phyloP scores from a whole-genome alignment of 495 filamentous ascomycete genomes.

The Neurospora cerealis region DNA sequence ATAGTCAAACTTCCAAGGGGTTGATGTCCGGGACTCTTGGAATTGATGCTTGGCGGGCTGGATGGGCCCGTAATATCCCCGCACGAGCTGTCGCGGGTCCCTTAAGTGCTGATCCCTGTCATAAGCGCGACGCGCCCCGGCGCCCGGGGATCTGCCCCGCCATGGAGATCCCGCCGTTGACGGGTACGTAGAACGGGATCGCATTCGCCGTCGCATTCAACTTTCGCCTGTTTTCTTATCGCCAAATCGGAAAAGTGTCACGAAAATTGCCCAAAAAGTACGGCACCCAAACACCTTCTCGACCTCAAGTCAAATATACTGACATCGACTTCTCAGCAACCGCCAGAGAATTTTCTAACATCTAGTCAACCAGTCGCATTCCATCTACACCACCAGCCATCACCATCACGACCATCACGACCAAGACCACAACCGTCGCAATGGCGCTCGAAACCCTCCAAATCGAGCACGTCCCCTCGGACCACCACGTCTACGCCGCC shows the following conservation, averaged over 20 bases:
- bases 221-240: neutral
- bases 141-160: neutral
- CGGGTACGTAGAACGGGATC: no score
- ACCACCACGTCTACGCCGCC: conserved; percentile 57
- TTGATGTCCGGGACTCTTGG: neutral
- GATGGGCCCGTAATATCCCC: neutral
- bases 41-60: neutral
- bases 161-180: neutral
- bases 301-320: neutral
- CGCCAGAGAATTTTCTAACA: no score
- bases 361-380: neutral
- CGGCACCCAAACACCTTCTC: neutral
- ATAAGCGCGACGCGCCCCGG: neutral
- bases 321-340: neutral
- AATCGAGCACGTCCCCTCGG: conserved; percentile 59
- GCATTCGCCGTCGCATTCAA: neutral
- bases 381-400: neutral
- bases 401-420: neutral
- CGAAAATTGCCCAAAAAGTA: neutral
- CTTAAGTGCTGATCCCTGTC: neutral
- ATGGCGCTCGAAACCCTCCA: conserved; percentile 41
- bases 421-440: neutral
- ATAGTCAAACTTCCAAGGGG: neutral
- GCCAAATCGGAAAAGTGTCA: neutral
- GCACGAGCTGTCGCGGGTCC: neutral